Evolutionary conservation across 2,329 filamentous ascomycete genomes (phyloP), one percentile per base, ranked within the genome.

Genomic region (Fusarium acutatum): DNA sequence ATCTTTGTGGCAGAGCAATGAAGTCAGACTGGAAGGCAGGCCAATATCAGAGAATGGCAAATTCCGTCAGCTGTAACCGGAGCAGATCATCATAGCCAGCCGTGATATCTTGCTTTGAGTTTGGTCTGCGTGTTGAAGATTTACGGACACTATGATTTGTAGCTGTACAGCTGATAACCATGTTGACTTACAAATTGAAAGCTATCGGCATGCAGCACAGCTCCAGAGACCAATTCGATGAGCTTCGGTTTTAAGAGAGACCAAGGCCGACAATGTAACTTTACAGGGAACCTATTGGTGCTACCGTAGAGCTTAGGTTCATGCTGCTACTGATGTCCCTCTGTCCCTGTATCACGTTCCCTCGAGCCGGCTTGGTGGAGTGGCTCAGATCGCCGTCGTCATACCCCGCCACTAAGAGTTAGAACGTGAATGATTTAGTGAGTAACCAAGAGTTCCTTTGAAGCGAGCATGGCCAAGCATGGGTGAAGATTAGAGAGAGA

Each of bases 301-400:
- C 40, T 65, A 17, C 28, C 22, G 38, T 35, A 60, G 44, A 64
- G 47, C 47, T 41, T 50, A 26, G 41, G 32, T 59, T 50, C 12
- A 28, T 35, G 40, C 30, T 47, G 57, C 20, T 63, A n/a, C 44
- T 34, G 34, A 47, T 52, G 49, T 56, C 60, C 58, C 41, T 69
- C 22, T 67, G 46, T 56, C 64, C 32, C 44, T 69, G 66, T 70
- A 59, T 69, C 67, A 65, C 64, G 65, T 75, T 76, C 74, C 74
- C 59, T 76, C 72, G 37, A 76, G 57, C 74, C 74, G 72, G 61
- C 47, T 43, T 54, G 62, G 71, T 70, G 66, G 72, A 76, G 64
- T 69, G 66, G 71, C 57, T 75, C 67, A 67, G 69, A 70, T 64
- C 65, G 37, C 65, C 73, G 40, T 76, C 72, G 72, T 76, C 72